Conservation (phyloP, 768 basidiomycete genomes). For the Hypholoma sublateritium region DNA sequence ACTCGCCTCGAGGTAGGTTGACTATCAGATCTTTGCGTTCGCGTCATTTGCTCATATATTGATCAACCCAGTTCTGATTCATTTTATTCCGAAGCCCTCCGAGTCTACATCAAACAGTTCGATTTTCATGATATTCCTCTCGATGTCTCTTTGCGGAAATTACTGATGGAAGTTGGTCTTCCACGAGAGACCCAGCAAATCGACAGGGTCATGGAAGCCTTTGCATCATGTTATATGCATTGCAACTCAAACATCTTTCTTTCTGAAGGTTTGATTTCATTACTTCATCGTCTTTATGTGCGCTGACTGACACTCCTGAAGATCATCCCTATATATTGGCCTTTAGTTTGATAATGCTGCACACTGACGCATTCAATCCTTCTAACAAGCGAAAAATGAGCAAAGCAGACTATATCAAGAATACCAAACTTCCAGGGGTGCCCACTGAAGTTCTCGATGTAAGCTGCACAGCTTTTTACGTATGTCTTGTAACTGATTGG, state of each 20-base stretch:
- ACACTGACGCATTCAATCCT: constrained; percentile 98
- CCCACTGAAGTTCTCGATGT: constrained; percentile 85
- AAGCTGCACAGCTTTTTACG: constrained; percentile 23
- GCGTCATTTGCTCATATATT: constrained; percentile 6
- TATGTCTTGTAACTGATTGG: neutral
- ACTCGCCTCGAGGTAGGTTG: constrained; percentile 73
- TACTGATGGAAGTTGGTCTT: constrained; percentile 89
- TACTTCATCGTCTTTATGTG: neutral
- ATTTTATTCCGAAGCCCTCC: constrained; percentile 69
- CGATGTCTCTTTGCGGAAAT: constrained; percentile 85
- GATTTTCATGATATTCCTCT: constrained; percentile 79
- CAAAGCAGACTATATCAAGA: constrained; percentile 91
- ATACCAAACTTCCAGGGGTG: constrained; percentile 86
- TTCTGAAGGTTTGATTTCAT: constrained; percentile 57
- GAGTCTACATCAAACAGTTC: constrained; percentile 72
- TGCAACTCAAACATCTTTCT: constrained; percentile 84
- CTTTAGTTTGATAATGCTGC: constrained; percentile 97
- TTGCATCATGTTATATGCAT: constrained; percentile 78
- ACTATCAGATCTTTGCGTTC: neutral
- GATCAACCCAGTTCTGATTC: constrained; percentile 55
- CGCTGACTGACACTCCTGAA: constrained; percentile 25
- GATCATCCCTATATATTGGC: constrained; percentile 96
- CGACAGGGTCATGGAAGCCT: constrained; percentile 95
- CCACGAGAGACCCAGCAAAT: constrained; percentile 98
- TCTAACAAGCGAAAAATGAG: constrained; percentile 98